phyloP scores from a whole-genome alignment of 345 rosid species.

The Dipteronia sinensis region DNA sequence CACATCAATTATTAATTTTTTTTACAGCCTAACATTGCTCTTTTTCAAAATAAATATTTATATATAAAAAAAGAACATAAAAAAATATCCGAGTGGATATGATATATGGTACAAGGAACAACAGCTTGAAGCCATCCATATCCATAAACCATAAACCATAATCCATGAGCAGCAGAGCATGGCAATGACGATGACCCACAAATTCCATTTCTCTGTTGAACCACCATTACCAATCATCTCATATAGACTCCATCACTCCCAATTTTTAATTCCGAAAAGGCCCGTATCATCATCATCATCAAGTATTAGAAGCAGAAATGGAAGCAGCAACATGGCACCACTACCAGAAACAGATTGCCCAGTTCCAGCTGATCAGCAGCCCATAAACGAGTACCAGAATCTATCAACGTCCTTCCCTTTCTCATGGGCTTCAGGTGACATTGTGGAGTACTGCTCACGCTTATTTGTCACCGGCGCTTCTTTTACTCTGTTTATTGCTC shows the following conservation, averaged over 20 bases:
- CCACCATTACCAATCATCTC: constrained; percentile 26
- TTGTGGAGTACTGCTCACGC: constrained; percentile 58
- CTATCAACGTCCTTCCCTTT: constrained; percentile 88
- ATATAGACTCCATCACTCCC: constrained; percentile 20
- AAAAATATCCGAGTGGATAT: no score
- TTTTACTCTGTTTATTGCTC: constrained; percentile 65
- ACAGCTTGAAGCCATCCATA: no score
- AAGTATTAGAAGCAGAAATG: constrained; percentile 27
- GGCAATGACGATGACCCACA: constrained; percentile 25
- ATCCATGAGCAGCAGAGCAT: no score
- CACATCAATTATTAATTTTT: no score
- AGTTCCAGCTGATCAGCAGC: constrained; percentile 81
- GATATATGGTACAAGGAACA: no score
- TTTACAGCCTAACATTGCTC: no score
- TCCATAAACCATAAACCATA: no score
- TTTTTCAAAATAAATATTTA: no score
- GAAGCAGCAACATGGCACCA: constrained; percentile 54
- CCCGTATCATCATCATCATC: constrained; percentile 31
- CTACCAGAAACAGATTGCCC: constrained; percentile 79
- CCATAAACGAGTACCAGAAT: constrained; percentile 80
- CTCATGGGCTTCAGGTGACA: constrained; percentile 70
- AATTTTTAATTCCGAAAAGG: constrained; percentile 15
- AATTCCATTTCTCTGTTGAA: not conserved
- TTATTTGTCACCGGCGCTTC: constrained; percentile 71
- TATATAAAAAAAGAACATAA: no score